Evolutionary conservation across 202 grass and related monocot species (phyloP), one percentile per base, ranked within the genome.

Genomic region (Brachypodium distachyon): DNA sequence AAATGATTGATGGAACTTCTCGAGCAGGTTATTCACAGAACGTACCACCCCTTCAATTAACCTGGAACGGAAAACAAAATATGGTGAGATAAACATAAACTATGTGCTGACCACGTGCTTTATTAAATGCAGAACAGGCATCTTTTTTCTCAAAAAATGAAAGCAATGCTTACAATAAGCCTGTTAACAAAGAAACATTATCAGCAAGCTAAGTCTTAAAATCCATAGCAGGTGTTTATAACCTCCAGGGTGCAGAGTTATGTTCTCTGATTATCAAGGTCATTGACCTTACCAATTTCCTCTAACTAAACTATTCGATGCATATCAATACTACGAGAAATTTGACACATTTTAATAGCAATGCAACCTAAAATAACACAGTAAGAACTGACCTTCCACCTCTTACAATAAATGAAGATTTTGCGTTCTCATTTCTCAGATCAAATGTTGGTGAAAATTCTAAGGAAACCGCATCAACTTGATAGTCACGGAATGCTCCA

Each of bases 1-100:
- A 91, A 98, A 92, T 0, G 95, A 98, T 72, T 98, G 95, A 81
- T 95, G 95, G 79, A 98, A 98, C 81, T 98, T 98, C 74, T 98
- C 95, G 1, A 98, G 87, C 37, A 98, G 86, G 63, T 95, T 98
- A 59, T 98, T 98, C 61, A 95, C 89, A 58, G 95, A 98, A 14
- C 80, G 89, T 39, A 90, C 67, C 13, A 91, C 90, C 56, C 91
- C 95, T 98, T 98, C 95, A 44, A 94, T 82, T 77, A 98, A 86
- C 79, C 95, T 98, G 88, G 78, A 97, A 57, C 21, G 83, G 78
- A 57, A 53, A 56, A 61, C 18, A 27, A n/a, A 36, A 41, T 12
- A 33, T 72, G 57, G n/a, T 25, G 40, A 31, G 26, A 67, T 52
- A n/a, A 72, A 41, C 39, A 65, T 42, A 70, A 81, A 78, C 12